phyloP scores from a whole-genome alignment of 306 rosid species.

The Glycine tomentella region DNA sequence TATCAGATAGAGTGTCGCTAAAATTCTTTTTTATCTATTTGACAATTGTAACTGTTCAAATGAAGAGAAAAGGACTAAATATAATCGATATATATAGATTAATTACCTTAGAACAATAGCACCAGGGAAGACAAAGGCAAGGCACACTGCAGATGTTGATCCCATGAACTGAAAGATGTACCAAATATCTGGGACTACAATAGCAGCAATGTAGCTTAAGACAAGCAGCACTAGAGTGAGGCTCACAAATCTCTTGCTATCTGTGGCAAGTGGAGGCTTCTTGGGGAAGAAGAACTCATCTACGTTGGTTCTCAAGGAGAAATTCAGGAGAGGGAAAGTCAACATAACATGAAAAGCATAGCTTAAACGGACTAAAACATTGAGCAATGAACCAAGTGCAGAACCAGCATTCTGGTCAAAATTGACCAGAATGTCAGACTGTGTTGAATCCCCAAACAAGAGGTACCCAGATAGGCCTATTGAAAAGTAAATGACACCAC shows the following conservation, averaged over 20 bases:
- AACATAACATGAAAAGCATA: slow-evolving; percentile 83
- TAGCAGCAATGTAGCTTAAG: slow-evolving; percentile 74
- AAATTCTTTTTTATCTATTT: neutral
- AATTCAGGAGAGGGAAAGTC: slow-evolving; percentile 82
- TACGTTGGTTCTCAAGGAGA: slow-evolving; percentile 76
- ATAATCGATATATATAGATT: neutral
- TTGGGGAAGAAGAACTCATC: slow-evolving; percentile 82
- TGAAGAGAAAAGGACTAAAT: neutral
- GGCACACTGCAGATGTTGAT: slow-evolving; percentile 84
- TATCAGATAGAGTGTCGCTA: too few species aligned
- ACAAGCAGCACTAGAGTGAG: slow-evolving; percentile 60
- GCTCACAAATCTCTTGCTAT: slow-evolving; percentile 68
- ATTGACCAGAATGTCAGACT: slow-evolving; percentile 77
- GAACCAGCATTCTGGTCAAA: slow-evolving; percentile 69
- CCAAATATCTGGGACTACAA: slow-evolving; percentile 86
- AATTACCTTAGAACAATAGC: slow-evolving; percentile 81
- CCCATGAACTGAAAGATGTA: slow-evolving; percentile 90
- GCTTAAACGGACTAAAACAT: slow-evolving; percentile 77
- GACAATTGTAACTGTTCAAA: neutral
- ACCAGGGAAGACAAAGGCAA: slow-evolving; percentile 92
- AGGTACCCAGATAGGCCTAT: slow-evolving; percentile 89
- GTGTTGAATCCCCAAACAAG: slow-evolving; percentile 83
- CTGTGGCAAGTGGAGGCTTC: slow-evolving; percentile 60
- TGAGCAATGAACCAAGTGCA: slow-evolving; percentile 69
- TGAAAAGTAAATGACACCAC: slow-evolving; percentile 72